A percentile compares a stretch with the other conserved stretches of the same genome.
Conservation (phyloP, 192 early-diverging fungal species). For the Coemansia umbellata region DNA sequence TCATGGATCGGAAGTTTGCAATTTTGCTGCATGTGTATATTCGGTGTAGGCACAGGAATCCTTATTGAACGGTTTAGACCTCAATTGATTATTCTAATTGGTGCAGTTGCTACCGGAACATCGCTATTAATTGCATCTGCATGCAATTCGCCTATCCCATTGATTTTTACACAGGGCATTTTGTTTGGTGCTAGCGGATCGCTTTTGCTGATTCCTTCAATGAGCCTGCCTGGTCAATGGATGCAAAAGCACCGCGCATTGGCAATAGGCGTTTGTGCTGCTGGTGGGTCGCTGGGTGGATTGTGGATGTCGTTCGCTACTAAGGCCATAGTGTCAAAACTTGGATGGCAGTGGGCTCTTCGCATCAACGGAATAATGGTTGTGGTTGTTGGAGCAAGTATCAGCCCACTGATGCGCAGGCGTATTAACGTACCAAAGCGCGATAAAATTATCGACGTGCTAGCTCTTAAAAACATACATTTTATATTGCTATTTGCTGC, state of each 20-base stretch:
- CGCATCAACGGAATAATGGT: slow-evolving; percentile 60
- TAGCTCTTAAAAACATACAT: slow-evolving; percentile 3
- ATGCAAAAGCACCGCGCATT: slow-evolving; percentile 61
- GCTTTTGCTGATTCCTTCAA: slow-evolving; percentile 59
- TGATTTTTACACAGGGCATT: slow-evolving; percentile 69
- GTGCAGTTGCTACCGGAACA: slow-evolving; percentile 8
- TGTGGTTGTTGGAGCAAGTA: slow-evolving; percentile 4
- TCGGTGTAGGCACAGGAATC: slow-evolving; percentile 23
- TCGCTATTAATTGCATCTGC: slow-evolving; percentile 23
- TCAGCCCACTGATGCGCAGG: slow-evolving; percentile 19
- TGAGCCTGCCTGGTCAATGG: slow-evolving; percentile 68
- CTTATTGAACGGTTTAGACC: slow-evolving; percentile 22
- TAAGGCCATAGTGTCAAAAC: slow-evolving; percentile 49
- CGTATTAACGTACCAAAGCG: slow-evolving; percentile 11
- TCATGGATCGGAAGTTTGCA: slow-evolving; percentile 47
- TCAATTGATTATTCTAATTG: slow-evolving; percentile 3
- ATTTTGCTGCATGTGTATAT: slow-evolving; percentile 27
- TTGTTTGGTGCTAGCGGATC: slow-evolving; percentile 66
- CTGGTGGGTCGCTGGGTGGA: slow-evolving; percentile 70
- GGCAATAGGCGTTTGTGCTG: slow-evolving; percentile 69
- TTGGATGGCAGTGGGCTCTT: slow-evolving; percentile 66
- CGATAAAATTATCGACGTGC: slow-evolving; percentile 22
- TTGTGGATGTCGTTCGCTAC: slow-evolving; percentile 58
- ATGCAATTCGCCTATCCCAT: slow-evolving; percentile 50
- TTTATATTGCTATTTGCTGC: slow-evolving; percentile 20